Conservation (phyloP, 129 eudicot genomes). For the Lactuca sativa region DNA sequence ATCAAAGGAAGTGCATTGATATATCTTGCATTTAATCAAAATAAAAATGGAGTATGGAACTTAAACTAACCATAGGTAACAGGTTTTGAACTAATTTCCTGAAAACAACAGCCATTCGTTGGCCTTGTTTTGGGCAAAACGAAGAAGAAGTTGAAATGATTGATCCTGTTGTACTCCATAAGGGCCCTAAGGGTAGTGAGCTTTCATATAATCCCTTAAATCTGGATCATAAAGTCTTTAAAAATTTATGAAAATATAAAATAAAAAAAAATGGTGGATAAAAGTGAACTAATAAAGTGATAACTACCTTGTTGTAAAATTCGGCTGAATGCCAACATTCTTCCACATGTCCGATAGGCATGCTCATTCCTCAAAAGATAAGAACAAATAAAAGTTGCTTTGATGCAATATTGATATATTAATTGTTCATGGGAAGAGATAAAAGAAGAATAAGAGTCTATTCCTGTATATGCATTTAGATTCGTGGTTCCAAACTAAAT, state of each 20-base stretch:
- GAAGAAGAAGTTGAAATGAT: constrained; percentile 37
- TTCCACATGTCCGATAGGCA: constrained; percentile 95
- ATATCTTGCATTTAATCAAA: too few species aligned
- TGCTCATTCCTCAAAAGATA: constrained; percentile 74
- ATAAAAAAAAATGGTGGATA: background rate
- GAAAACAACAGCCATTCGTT: too few species aligned
- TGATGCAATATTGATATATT: background rate
- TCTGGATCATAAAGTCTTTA: constrained; percentile 48
- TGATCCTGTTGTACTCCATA: constrained; percentile 78
- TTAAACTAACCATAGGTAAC: too few species aligned
- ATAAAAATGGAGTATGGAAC: too few species aligned
- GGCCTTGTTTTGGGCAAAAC: background rate
- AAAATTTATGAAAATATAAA: too few species aligned
- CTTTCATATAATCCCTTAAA: constrained; percentile 48
- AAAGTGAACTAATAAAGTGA: background rate
- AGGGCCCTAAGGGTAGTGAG: constrained; percentile 83
- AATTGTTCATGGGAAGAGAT: background rate
- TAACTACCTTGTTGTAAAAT: constrained; percentile 79
- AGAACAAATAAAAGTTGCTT: constrained; percentile 11
- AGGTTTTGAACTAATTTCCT: too few species aligned
- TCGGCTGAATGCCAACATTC: constrained; percentile 99
- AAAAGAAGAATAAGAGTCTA: background rate
- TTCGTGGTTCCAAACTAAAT: too few species aligned
- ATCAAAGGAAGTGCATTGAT: too few species aligned
- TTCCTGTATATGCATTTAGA: too few species aligned